Conservation (phyloP, 768 basidiomycete genomes). For the Candolleomyces efflorescens region DNA sequence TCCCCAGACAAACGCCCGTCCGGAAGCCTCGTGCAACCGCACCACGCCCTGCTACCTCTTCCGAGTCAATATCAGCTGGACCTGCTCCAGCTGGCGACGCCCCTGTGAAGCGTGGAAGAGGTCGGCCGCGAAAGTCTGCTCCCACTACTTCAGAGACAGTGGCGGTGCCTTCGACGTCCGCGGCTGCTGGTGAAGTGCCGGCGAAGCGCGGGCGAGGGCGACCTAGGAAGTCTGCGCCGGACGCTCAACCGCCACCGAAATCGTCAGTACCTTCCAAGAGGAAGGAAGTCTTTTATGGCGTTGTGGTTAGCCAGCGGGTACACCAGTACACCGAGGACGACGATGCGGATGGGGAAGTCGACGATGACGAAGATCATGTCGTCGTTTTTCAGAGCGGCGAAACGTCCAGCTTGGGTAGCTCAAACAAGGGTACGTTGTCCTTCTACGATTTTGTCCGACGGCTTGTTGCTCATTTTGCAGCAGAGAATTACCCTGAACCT, state of each 20-base stretch:
- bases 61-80: background rate
- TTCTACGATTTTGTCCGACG: no score
- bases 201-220: conserved; percentile 4
- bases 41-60: background rate
- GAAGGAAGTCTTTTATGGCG: background rate
- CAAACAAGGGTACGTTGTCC: background rate
- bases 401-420: background rate
- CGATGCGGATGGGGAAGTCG: background rate
- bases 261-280: background rate
- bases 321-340: background rate
- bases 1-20: background rate
- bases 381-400: background rate
- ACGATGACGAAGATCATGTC: background rate
- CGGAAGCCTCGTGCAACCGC: background rate
- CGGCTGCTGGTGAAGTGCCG: background rate
- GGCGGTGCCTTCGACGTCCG: background rate
- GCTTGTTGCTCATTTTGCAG: background rate
- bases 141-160: background rate
- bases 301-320: background rate
- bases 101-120: background rate
- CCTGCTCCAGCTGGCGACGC: background rate
- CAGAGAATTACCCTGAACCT: background rate
- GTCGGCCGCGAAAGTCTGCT: background rate
- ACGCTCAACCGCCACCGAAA: background rate
- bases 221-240: background rate